A percentile compares a stretch with the other conserved stretches of the same genome.
phyloP scores from a whole-genome alignment of 495 filamentous ascomycete genomes.

The Penicillium alfredii region DNA sequence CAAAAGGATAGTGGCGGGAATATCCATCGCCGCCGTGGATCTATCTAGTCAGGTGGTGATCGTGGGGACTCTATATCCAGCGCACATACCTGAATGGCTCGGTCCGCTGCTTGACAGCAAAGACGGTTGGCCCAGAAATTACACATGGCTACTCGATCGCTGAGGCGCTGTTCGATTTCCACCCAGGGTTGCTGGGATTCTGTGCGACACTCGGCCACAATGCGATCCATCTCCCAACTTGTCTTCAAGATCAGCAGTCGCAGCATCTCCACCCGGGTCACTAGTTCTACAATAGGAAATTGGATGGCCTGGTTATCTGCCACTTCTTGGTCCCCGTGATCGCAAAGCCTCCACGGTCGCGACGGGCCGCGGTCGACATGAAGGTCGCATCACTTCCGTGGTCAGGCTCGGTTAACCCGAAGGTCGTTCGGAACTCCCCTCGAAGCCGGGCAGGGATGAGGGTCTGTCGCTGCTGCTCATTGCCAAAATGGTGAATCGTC shows the following conservation, averaged over 20 bases:
- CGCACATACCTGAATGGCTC: conserved; percentile 47
- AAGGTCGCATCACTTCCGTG: conserved; percentile 56
- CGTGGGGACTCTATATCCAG: background rate
- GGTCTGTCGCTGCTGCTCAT: conserved; percentile 40
- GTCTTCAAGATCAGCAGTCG: conserved; percentile 54
- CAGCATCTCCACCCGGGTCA: conserved; percentile 55
- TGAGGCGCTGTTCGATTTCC: conserved; percentile 48
- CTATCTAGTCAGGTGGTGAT: conserved; percentile 15
- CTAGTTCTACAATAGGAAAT: conserved; percentile 54
- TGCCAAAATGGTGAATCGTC: conserved; percentile 53
- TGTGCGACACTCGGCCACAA: conserved; percentile 31
- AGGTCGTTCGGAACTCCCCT: conserved; percentile 47
- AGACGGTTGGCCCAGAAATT: conserved; percentile 59
- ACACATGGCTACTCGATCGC: conserved; percentile 56
- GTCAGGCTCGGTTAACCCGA: conserved; percentile 55
- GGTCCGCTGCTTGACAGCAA: conserved; percentile 52
- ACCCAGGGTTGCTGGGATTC: too few species aligned
- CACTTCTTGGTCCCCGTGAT: conserved; percentile 55
- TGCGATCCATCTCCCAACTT: conserved; percentile 52
- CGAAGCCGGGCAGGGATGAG: conserved; percentile 44
- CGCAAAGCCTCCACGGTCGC: conserved; percentile 38
- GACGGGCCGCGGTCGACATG: conserved; percentile 45
- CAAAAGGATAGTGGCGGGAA: conserved; percentile 42
- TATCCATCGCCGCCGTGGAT: conserved; percentile 50
- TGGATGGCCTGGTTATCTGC: conserved; percentile 59